A percentile compares a stretch with the other conserved stretches of the same genome.
These are phyloP conservation scores for Gossypium ekmanianum DNA, from an alignment of 345 rosid genomes.

Conservation along the genomic window DNA sequence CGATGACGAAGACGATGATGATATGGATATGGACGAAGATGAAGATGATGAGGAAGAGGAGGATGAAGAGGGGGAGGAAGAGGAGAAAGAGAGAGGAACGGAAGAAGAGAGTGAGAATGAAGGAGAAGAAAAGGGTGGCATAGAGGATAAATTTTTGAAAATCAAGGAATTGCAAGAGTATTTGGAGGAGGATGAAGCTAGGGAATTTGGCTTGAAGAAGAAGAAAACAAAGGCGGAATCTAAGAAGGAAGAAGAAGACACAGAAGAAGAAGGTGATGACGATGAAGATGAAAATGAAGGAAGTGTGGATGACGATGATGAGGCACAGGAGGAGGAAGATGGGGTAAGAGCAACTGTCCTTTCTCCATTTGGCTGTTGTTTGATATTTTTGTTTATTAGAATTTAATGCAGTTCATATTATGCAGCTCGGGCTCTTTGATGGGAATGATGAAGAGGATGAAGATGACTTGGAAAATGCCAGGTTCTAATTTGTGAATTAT, in stretches of 20 bases:
- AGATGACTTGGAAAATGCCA: conserved; percentile 15
- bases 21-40: conserved; percentile 41
- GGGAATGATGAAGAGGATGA: conserved; percentile 12
- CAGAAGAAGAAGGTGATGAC: conserved; percentile 30
- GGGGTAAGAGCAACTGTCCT: not conserved
- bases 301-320: not conserved
- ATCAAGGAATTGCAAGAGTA: conserved; percentile 68
- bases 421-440: conserved; percentile 18
- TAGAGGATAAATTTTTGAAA: conserved; percentile 84
- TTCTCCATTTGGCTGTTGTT: not conserved
- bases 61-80: conserved; percentile 23
- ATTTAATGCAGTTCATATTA: conserved; percentile 2
- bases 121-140: conserved; percentile 35
- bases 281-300: conserved; percentile 23
- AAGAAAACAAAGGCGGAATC: conserved; percentile 27
- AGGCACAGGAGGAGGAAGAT: not conserved
- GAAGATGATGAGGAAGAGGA: conserved; percentile 35
- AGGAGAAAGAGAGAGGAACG: conserved; percentile 18
- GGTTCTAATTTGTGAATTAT: conserved; percentile 6
- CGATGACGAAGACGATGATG: conserved; percentile 30
- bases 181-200: conserved; percentile 70
- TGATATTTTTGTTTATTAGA: not conserved
- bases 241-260: conserved; percentile 32
- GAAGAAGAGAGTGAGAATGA: conserved; percentile 24
- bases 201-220: conserved; percentile 59